Evolutionary conservation across 2,329 filamentous ascomycete species (phyloP).

Genomic region (Pseudogymnoascus sp.): DNA sequence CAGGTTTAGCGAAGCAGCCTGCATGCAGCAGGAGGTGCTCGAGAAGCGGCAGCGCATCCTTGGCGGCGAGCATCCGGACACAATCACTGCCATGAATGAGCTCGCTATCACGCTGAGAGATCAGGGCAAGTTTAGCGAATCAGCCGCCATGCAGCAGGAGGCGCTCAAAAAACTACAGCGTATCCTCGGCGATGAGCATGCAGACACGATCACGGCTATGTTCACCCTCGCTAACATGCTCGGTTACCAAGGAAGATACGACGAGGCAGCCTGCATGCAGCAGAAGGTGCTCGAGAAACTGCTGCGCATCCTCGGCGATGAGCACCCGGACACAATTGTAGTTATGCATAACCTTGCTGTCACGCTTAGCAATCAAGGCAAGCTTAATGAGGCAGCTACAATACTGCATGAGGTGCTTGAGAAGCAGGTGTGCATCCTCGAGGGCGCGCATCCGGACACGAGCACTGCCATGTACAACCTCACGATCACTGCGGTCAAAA

Average conservation of each 20-base stretch:
- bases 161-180: too few species aligned
- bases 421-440: too few species aligned
- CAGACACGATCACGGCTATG: too few species aligned
- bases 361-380: slow-evolving; percentile 12
- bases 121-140: not conserved
- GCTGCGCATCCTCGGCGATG: not conserved
- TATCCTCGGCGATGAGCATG: too few species aligned
- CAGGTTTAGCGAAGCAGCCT: slow-evolving; percentile 2
- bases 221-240: too few species aligned
- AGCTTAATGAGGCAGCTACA: not conserved
- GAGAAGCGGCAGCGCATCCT: too few species aligned
- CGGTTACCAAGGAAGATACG: not conserved
- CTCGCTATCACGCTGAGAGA: slow-evolving; percentile 6
- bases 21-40: too few species aligned
- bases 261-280: not conserved
- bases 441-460: too few species aligned
- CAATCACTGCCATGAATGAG: slow-evolving; percentile 12
- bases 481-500: too few species aligned
- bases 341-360: slow-evolving; percentile 11
- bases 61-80: not conserved
- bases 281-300: not conserved
- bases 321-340: slow-evolving; percentile 9
- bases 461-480: too few species aligned
- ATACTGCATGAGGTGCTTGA: too few species aligned
- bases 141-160: too few species aligned